Base-by-base conservation (phyloP, 441 rosid species). In the Lepidium campestre region DNA sequence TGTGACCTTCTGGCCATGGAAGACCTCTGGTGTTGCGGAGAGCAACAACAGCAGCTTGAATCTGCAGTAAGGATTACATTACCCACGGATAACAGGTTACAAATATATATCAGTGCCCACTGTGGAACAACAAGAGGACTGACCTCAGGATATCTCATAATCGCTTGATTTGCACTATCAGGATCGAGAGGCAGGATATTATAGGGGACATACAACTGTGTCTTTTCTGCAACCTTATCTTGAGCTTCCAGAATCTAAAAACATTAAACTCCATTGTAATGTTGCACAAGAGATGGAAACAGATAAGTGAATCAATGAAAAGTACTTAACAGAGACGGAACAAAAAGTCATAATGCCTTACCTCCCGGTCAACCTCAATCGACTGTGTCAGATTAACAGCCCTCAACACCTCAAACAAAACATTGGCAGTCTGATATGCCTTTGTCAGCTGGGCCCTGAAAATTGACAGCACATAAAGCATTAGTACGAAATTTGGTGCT, bases 341-440 rank as follows among this genome's bases (percentile, higher is more conserved):
- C 14, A 57, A 46, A 70, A 70, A 19, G 54, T 45, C 36, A 17
- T 19, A 65, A 25, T 37, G 63, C 62, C 67, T 83, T 78, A 92
- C 99, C 96, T 94, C 98, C 11, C 84, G 82, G 70, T 91, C 99
- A 72, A 94, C 96, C 84, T 91, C 98, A 71, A 90, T 87, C 27
- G 98, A 83, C 76, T 91, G 98, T 10, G 96, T 88, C 81, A 78
- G 75, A 82, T 91, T 95, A 58, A 95, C 99, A 50, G 98, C 99
- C 78, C 75, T 94, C 80, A 94, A 82, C 76, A 94, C 99, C 83
- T 94, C 99, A 79, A 94, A 94, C 75, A 95, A 94, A 70, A 95
- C 98, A 79, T 88, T 88, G n/a, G 98, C 99, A 64, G 97, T 95
- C 80, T 95, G 99, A 78, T 95, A 95, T 42, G 98, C 99, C 80